Evolutionary conservation across 1,284 basidiomycete species (phyloP), one percentile per base, ranked within the genome.

Genomic region (Volvariella volvacea): DNA sequence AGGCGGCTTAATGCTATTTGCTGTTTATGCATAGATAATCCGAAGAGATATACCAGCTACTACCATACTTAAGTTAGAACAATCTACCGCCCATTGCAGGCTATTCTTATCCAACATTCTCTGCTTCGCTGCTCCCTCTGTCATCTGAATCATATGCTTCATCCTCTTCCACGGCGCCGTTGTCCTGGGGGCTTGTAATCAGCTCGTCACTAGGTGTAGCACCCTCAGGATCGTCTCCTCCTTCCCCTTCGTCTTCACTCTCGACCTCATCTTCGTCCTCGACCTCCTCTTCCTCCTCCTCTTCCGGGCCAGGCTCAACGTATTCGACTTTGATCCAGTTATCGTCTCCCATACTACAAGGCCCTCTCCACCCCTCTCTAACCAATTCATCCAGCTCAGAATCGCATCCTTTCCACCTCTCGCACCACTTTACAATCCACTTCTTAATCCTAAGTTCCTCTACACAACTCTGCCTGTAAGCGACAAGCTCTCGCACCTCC

Each of bases 371-470:
- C 15, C 67, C 66, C 3, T 47, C 32, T n/a, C 59, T 50, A 9
- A 69, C 60, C 25, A 71, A 52, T 15, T 45, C 42, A 48, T 69
- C 66, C 4, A 70, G 46, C 10, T 59, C 55, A 12, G 22, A 19
- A 44, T 70, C 68, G 22, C 44, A 46, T 4, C 59, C 57, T 17
- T 53, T 59, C 44, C 52, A 45, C 30, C 54, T 50, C 43, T 61
- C 55, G 37, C 50, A 55, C 65, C 64, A 66, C 30, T 55, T 52
- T 2, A 68, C 58, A 17, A 61, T 47, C 59, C 65, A 66, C 22
- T 45, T 50, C 33, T 57, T 54, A 36, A 55, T 36, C 6, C 42
- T 44, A 42, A 44, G 48, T 28, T 38, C 39, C 22, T 33, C 32
- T 14, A 49, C 37, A 36, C 34, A 36, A 7, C 19, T n/a, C 19